Evolutionary conservation across 163 green algal genomes (phyloP).

Genomic region (Trebouxia gelatinosa): DNA sequence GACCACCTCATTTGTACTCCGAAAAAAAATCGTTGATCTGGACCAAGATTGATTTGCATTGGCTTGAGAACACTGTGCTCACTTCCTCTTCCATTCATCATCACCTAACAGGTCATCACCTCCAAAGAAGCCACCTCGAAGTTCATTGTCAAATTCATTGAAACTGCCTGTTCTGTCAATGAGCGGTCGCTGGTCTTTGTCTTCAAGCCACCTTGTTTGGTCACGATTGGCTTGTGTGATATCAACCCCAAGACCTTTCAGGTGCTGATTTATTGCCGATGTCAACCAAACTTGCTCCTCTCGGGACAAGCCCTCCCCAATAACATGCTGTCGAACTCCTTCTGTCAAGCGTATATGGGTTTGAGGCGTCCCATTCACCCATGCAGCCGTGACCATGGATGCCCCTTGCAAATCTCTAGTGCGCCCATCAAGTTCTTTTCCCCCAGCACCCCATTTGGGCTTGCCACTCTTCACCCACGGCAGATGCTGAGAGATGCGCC

Average conservation of each 20-base stretch:
- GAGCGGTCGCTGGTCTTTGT: not conserved
- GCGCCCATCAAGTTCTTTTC: constrained; percentile 3
- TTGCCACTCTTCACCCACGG: not conserved
- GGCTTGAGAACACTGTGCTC: too few species aligned
- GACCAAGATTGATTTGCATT: too few species aligned
- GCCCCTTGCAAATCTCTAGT: constrained; percentile 20
- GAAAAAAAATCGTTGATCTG: too few species aligned
- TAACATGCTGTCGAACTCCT: not conserved
- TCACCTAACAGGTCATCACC: not conserved
- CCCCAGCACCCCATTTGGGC: not conserved
- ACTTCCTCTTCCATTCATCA: not conserved
- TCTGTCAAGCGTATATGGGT: constrained; percentile 12
- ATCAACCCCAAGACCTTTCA: constrained; percentile 3
- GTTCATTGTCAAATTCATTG: not conserved
- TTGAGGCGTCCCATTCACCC: constrained; percentile 8
- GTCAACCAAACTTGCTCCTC: constrained; percentile 25
- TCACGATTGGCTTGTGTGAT: not conserved
- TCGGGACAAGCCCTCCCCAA: constrained; percentile 17
- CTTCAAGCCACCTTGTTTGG: constrained; percentile 20
- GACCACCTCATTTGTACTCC: too few species aligned
- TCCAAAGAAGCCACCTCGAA: constrained; percentile 1
- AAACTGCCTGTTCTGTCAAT: not conserved
- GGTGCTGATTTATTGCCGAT: constrained; percentile 23
- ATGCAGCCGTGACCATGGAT: not conserved
- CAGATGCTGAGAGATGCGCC: not conserved